Evolutionary conservation across 768 basidiomycete species (phyloP), one percentile per base, ranked within the genome.

Genomic region (Mycena rebaudengoi): DNA sequence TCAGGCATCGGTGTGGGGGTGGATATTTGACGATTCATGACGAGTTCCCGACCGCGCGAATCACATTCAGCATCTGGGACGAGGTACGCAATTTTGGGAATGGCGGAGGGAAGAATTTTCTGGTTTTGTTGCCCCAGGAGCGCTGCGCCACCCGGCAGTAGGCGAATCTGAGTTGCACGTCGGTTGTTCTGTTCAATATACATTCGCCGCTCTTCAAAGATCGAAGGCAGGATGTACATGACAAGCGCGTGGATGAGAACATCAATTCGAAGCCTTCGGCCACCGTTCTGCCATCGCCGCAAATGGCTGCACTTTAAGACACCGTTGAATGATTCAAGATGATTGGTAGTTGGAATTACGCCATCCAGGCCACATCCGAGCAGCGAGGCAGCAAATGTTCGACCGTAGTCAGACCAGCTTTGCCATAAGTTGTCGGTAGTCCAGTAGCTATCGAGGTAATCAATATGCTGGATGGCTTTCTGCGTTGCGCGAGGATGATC

Each of bases 321-420:
- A 5, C 72, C 65, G 50, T 81, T 81, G 67, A 81, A 80, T 1
- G 76, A 73, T 62, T 82, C 78, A 8, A 81, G 72, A 54, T 80
- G 79, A 45, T 82, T 82, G 23, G 78, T 81, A 5, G 80, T 82
- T 0, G 76, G 68, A 7, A 80, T 28, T 3, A 82, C 71, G 2
- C 66, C 70, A 0, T 77, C 72, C 16, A 80, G 43, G 1, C 61
- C 30, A 11, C 62, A 41, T 0, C 53, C 48, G 7, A 80, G 44
- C 0, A 65, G 44, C 3, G 33, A 28, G 0, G 78, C 75, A 13
- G 78, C 79, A 5, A 52, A 30, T 4, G 43, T 12, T 1, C 74
- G 72, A 0, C 75, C 76, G 21, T 40, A 65, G 7, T 66, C 41
- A 0, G 77, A 78, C 79, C 77, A 80, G 64, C 75, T 74, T 5